These are phyloP conservation scores for Urostyla sp. DNA, from an alignment of 73 alveolate genomes.

Conservation along the genomic window DNA sequence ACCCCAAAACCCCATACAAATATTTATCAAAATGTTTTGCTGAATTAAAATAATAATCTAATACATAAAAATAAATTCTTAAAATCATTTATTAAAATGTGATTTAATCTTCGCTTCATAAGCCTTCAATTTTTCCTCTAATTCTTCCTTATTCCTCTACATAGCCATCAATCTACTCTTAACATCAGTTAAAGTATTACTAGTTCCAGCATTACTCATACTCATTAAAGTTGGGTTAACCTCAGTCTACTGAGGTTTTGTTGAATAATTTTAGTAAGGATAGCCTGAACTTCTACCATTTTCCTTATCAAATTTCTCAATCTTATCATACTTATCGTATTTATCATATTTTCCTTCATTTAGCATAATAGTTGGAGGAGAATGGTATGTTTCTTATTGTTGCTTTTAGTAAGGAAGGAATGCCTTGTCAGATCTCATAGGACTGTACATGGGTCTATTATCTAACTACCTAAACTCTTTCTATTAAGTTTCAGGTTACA, in stretches of 20 bases:
- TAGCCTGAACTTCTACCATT: neutral
- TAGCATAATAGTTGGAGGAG: neutral
- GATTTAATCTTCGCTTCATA: conserved; percentile 36
- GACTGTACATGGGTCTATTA: no score
- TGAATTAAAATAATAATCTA: neutral
- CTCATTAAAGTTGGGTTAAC: neutral
- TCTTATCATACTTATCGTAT: neutral
- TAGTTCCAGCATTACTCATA: neutral
- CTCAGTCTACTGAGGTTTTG: no score
- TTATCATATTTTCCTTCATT: neutral
- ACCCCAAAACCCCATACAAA: no score
- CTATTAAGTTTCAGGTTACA: no score
- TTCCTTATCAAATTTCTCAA: neutral
- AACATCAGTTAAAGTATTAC: conserved; percentile 29
- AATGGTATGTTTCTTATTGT: no score
- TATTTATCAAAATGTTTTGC: no score
- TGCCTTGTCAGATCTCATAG: no score
- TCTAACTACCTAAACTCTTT: no score
- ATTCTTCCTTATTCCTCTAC: conserved; percentile 51
- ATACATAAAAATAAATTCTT: neutral
- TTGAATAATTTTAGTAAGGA: no score
- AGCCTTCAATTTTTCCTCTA: conserved; percentile 40
- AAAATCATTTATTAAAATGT: conserved; percentile 25
- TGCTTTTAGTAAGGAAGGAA: no score
- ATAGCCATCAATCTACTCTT: conserved; percentile 37